Evolutionary conservation across 805 yeast species (phyloP).

Genomic region (Blastobotrys muscicola): DNA sequence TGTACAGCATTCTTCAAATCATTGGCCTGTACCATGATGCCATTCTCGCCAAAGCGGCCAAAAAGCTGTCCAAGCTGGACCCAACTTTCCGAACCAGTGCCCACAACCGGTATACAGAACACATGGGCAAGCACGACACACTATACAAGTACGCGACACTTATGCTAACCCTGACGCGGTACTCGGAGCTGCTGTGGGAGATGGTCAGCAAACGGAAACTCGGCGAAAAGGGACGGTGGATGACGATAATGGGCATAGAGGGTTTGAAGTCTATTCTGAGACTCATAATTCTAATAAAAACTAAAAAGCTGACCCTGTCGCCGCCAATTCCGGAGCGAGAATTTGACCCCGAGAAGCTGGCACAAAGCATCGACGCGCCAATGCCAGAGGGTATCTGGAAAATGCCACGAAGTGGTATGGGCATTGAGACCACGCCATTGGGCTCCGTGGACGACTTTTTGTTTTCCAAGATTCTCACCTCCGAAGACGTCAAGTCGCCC

Average conservation of each 20-base stretch:
- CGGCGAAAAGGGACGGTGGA: conserved; percentile 21
- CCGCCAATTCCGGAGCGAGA: conserved; percentile 28
- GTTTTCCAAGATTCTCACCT: conserved; percentile 19
- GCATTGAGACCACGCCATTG: conserved; percentile 10
- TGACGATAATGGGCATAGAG: conserved; percentile 24
- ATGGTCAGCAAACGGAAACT: conserved; percentile 21
- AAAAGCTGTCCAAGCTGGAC: conserved; percentile 14
- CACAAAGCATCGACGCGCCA: not conserved
- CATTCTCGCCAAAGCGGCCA: conserved; percentile 25
- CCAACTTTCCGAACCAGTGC: conserved; percentile 12
- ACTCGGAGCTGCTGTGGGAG: conserved; percentile 30
- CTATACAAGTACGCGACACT: conserved; percentile 24
- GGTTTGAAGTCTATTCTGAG: conserved; percentile 25
- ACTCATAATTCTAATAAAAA: conserved; percentile 21
- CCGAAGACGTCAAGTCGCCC: conserved; percentile 28
- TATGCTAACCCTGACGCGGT: conserved; percentile 23
- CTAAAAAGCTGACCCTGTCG: conserved; percentile 24
- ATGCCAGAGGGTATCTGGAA: conserved; percentile 10
- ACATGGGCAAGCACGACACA: conserved; percentile 9
- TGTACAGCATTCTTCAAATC: conserved; percentile 26
- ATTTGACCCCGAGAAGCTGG: conserved; percentile 25
- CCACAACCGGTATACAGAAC: conserved; percentile 25
- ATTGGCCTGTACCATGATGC: conserved; percentile 31
- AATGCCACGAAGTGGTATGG: conserved; percentile 22
- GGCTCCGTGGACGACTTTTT: conserved; percentile 19